Conservation (phyloP, 768 basidiomycete genomes). For the Nidula microcarpa region DNA sequence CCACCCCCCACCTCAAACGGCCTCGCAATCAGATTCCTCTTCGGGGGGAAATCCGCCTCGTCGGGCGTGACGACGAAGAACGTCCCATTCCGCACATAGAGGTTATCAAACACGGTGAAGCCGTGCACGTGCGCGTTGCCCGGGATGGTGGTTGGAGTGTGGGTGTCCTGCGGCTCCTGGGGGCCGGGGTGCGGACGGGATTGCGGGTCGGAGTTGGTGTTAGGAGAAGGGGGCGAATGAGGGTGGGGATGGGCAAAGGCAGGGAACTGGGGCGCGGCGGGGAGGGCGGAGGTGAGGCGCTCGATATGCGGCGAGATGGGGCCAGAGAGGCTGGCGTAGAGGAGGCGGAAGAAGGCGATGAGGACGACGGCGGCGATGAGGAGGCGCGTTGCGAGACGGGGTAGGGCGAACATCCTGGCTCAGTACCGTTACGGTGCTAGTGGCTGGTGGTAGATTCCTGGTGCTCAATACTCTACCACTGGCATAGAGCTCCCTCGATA, state of each 20-base stretch:
- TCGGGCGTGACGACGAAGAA: slow-evolving; percentile 57
- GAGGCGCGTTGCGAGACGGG: not conserved
- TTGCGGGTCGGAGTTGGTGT: not conserved
- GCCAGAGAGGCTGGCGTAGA: not conserved
- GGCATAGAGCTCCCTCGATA: too few species aligned
- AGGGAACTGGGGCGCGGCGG: not conserved
- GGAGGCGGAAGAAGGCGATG: not conserved
- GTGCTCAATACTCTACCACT: too few species aligned
- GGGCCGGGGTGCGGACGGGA: not conserved
- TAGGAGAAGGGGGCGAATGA: not conserved
- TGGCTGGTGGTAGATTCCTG: not conserved
- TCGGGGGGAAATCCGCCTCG: slow-evolving; percentile 36
- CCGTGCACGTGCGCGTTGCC: slow-evolving; percentile 47
- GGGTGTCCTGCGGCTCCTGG: not conserved
- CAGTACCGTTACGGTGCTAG: not conserved
- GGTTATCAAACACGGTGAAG: slow-evolving; percentile 72
- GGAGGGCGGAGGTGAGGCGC: not conserved
- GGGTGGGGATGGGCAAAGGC: not conserved
- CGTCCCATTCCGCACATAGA: slow-evolving; percentile 74
- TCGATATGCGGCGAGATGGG: not conserved
- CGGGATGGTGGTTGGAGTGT: slow-evolving; percentile 21
- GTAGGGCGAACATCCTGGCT: not conserved
- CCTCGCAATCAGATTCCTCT: slow-evolving; percentile 34
- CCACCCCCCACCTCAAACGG: slow-evolving; percentile 15
- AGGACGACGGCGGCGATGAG: not conserved